These are phyloP conservation scores for Furcasterigmium sp. DNA, from an alignment of 2,329 filamentous ascomycete genomes.

Conservation along the genomic window DNA sequence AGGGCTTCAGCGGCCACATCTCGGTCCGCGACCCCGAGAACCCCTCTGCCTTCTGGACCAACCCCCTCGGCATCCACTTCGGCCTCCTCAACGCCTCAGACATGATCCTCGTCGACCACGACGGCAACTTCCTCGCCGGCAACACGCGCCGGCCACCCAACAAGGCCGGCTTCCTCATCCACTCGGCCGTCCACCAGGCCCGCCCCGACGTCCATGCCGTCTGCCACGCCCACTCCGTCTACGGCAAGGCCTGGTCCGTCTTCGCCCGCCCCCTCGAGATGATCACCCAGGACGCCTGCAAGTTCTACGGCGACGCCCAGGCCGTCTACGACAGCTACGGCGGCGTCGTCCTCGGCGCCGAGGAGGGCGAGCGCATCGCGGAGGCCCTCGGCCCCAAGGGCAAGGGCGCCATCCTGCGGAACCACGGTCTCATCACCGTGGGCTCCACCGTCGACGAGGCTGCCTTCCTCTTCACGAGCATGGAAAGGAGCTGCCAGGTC, in stretches of 20 bases:
- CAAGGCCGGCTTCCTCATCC: constrained; percentile 65
- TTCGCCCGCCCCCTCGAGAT: constrained; percentile 62
- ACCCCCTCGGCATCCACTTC: constrained; percentile 63
- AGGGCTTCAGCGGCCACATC: constrained; percentile 66
- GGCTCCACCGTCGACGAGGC: constrained; percentile 69
- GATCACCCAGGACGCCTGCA: constrained; percentile 60
- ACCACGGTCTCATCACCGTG: constrained; percentile 67
- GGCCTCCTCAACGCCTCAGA: constrained; percentile 60
- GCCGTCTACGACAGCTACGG: constrained; percentile 56
- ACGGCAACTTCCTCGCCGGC: constrained; percentile 58
- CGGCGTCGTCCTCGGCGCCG: constrained; percentile 46
- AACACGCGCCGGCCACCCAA: constrained; percentile 57
- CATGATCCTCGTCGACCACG: constrained; percentile 59
- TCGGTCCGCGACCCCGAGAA: constrained; percentile 59
- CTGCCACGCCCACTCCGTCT: constrained; percentile 60
- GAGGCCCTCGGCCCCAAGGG: constrained; percentile 50
- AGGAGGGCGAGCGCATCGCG: constrained; percentile 62
- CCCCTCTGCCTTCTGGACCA: constrained; percentile 59
- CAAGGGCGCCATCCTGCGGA: constrained; percentile 60
- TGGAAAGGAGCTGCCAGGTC: constrained; percentile 62
- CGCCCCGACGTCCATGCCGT: constrained; percentile 60
- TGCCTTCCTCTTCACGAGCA: constrained; percentile 60
- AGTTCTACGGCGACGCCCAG: constrained; percentile 57
- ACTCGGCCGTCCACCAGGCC: constrained; percentile 60
- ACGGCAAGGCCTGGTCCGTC: constrained; percentile 61